Percentiles rank a stretch among this genome's conserved stretches.
Conservation (phyloP, 345 rosid genomes). For the Eucalyptus camaldulensis region DNA sequence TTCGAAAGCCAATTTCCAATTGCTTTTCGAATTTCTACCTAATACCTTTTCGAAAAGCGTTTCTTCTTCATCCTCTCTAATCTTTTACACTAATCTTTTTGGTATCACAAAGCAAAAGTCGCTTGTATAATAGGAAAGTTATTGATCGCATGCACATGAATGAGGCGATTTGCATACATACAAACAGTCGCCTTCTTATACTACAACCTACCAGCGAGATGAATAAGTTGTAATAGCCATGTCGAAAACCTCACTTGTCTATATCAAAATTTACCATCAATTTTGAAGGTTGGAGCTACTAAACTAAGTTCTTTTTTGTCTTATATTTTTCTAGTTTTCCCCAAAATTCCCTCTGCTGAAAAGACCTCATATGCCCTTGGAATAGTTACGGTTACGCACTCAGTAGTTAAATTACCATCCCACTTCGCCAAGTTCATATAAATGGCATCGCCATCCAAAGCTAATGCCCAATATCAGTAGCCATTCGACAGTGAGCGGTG, state of each 20-base stretch:
- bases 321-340: background rate
- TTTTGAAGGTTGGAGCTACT: background rate
- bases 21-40: background rate
- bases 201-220: background rate
- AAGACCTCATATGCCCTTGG: background rate
- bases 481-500: background rate
- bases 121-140: background rate
- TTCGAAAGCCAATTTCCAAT: background rate
- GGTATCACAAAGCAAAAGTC: background rate
- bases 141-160: background rate
- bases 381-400: background rate
- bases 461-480: background rate
- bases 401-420: background rate
- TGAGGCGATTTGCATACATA: background rate
- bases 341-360: background rate
- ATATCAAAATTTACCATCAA: background rate
- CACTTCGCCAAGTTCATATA: background rate
- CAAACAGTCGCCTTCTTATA: too few relatives aligned
- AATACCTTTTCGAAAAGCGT: background rate
- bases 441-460: background rate
- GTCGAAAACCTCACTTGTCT: background rate
- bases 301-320: background rate
- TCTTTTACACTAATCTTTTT: background rate
- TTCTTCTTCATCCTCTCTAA: background rate
- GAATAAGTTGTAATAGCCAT: background rate